Evolutionary conservation across 2,329 filamentous ascomycete species (phyloP).

Genomic region (Fusarium nelsonii): DNA sequence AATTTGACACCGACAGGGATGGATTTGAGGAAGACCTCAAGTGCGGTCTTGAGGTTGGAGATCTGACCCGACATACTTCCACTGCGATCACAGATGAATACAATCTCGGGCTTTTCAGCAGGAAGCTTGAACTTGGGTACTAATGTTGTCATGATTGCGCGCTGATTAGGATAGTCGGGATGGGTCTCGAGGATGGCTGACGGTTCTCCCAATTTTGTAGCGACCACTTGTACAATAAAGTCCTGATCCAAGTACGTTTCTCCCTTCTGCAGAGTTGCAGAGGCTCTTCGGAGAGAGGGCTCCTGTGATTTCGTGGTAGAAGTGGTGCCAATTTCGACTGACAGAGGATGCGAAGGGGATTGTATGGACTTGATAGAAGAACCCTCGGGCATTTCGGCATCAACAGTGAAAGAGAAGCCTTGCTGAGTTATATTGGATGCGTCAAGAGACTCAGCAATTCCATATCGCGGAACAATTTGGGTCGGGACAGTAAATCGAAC

Average conservation of each 20-base stretch:
- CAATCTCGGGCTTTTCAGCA: conserved; percentile 68
- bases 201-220: conserved; percentile 70
- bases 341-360: conserved; percentile 76
- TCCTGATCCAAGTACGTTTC: conserved; percentile 70
- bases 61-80: conserved; percentile 73
- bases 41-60: conserved; percentile 63
- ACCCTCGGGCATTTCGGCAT: conserved; percentile 62
- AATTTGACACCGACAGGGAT: conserved; percentile 73
- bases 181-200: conserved; percentile 76
- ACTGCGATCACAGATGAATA: conserved; percentile 79
- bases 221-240: conserved; percentile 74
- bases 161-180: conserved; percentile 69
- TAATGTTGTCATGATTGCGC: conserved; percentile 77
- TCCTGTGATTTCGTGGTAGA: conserved; percentile 56
- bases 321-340: conserved; percentile 71
- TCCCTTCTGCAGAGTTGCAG: conserved; percentile 68
- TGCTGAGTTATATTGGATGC: conserved; percentile 8
- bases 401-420: conserved; percentile 51
- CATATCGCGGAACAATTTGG: conserved; percentile 75
- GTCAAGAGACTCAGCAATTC: conserved; percentile 45
- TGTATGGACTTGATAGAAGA: conserved; percentile 71
- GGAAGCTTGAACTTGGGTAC: conserved; percentile 77
- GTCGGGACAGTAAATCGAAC: conserved; percentile 77
- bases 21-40: conserved; percentile 74
- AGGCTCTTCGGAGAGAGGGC: conserved; percentile 70